Conservation (phyloP, 2,329 filamentous ascomycete genomes). For the Sporothrix sp. region DNA sequence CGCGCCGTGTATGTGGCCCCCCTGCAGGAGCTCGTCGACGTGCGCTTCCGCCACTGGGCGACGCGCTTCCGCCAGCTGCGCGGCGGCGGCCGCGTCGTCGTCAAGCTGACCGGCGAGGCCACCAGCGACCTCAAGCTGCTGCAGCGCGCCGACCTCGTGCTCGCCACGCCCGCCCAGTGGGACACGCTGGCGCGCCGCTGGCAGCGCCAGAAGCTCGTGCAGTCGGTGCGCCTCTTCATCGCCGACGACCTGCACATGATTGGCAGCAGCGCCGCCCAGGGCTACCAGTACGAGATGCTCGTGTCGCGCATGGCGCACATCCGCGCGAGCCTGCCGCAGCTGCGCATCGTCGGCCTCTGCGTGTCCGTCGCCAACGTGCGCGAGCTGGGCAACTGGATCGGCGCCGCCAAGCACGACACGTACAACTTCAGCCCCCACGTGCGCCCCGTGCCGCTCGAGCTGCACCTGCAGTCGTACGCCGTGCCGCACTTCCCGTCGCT, state of each 20-base stretch:
- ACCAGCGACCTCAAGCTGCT: constrained; percentile 82
- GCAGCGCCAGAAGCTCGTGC: constrained; percentile 92
- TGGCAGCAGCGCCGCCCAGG: constrained; percentile 76
- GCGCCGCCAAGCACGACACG: constrained; percentile 93
- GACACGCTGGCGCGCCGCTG: constrained; percentile 92
- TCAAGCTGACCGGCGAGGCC: constrained; percentile 89
- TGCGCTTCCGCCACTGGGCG: constrained; percentile 74
- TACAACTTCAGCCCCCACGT: constrained; percentile 97
- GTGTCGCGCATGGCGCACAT: constrained; percentile 99
- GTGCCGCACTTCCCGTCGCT: constrained; percentile 96
- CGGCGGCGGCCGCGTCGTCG: constrained; percentile 80
- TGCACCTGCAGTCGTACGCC: constrained; percentile 90
- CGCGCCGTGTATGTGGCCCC: constrained; percentile 91
- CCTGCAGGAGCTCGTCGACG: constrained; percentile 86
- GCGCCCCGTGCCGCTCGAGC: constrained; percentile 77
- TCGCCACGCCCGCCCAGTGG: constrained; percentile 92
- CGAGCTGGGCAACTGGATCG: constrained; percentile 95
- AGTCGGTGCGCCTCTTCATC: constrained; percentile 82
- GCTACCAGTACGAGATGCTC: constrained; percentile 89
- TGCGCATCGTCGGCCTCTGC: constrained; percentile 82
- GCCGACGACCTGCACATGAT: constrained; percentile 93
- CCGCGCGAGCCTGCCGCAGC: constrained; percentile 69
- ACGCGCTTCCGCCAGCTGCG: constrained; percentile 60
- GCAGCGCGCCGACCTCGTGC: constrained; percentile 75
- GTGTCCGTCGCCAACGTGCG: constrained; percentile 88